Conservation (phyloP, 2,329 filamentous ascomycete species). For the Diaporthe sp. region DNA sequence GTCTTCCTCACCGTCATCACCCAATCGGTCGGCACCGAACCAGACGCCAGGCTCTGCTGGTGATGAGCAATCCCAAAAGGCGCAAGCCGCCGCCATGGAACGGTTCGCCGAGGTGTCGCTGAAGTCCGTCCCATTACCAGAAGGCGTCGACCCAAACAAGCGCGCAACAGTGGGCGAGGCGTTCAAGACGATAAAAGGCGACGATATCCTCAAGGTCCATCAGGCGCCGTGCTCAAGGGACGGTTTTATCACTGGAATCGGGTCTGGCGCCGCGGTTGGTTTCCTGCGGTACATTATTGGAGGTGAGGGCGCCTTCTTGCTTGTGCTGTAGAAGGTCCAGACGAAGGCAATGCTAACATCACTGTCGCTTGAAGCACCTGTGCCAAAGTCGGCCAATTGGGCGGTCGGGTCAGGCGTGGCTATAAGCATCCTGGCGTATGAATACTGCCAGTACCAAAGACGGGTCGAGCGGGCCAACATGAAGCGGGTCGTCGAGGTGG, state of each 20-base stretch:
- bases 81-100: conserved; percentile 37
- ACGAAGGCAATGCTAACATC: not conserved
- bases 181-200: conserved; percentile 73
- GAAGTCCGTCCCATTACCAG: conserved; percentile 37
- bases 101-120: conserved; percentile 40
- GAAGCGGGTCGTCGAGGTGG: conserved; percentile 86
- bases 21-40: conserved; percentile 4
- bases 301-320: conserved; percentile 61
- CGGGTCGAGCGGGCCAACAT: conserved; percentile 84
- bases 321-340: too few species aligned
- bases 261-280: conserved; percentile 80
- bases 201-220: conserved; percentile 80
- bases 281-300: conserved; percentile 80
- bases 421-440: conserved; percentile 79
- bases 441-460: conserved; percentile 84
- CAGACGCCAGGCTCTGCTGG: not conserved
- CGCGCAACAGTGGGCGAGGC: conserved; percentile 67
- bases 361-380: conserved; percentile 54
- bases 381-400: conserved; percentile 83
- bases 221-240: conserved; percentile 87
- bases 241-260: conserved; percentile 86
- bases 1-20: conserved; percentile 18
- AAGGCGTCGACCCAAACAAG: conserved; percentile 38
- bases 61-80: conserved; percentile 8
- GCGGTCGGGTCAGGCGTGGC: conserved; percentile 83